Conservation (phyloP, 148 eudicot species). For the Agrostemma githago region DNA sequence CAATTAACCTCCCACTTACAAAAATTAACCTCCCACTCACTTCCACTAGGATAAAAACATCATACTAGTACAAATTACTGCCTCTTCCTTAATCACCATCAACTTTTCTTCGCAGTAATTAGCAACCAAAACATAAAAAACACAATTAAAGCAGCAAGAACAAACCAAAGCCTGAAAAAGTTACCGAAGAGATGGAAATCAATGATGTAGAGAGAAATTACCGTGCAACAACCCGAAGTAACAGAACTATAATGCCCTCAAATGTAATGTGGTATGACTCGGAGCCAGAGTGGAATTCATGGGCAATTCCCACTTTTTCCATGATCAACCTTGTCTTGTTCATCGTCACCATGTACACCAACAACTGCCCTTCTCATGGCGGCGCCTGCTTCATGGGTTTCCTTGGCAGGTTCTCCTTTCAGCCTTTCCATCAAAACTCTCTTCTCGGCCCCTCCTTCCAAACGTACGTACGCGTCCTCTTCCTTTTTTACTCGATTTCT, state of each 20-base stretch:
- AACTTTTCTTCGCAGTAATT: background rate
- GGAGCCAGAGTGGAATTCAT: slow-evolving; percentile 50
- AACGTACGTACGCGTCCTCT: slow-evolving; percentile 33
- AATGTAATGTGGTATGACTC: slow-evolving; percentile 12
- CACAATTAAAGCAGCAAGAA: background rate
- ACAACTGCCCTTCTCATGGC: slow-evolving; percentile 51
- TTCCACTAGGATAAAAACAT: background rate
- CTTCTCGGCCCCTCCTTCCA: slow-evolving; percentile 60
- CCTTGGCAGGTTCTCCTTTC: slow-evolving; percentile 64
- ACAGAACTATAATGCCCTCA: background rate
- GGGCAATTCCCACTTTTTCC: slow-evolving; percentile 59
- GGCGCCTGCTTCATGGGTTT: slow-evolving; percentile 46
- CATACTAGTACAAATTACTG: background rate
- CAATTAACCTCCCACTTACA: background rate
- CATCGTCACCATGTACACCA: slow-evolving; percentile 44
- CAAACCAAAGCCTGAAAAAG: background rate
- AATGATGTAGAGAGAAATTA: slow-evolving; percentile 12
- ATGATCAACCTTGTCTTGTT: slow-evolving; percentile 53
- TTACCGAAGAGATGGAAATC: background rate
- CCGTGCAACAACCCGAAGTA: background rate
- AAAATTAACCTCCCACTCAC: background rate
- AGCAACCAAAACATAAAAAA: background rate
- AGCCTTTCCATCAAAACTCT: slow-evolving; percentile 53
- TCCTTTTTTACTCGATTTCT: background rate
- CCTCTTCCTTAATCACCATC: background rate